Percentiles rank a stretch among this genome's conserved stretches.
These are phyloP conservation scores for Vicia villosa DNA, from an alignment of 306 rosid genomes.

Conservation along the genomic window DNA sequence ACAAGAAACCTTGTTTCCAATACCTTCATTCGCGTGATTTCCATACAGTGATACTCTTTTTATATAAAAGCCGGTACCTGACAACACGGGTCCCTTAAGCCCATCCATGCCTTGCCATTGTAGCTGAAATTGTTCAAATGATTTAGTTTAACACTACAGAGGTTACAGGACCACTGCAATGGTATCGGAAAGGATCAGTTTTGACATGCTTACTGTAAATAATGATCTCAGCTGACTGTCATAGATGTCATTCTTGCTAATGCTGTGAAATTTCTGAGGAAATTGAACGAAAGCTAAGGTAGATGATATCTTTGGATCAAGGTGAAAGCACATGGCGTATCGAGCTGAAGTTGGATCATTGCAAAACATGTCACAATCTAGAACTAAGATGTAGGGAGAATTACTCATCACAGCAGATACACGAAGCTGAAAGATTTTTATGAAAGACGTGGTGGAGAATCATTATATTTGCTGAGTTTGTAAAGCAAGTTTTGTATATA, in stretches of 20 bases:
- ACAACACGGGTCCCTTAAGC: conserved; percentile 60
- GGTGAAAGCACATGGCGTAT: conserved; percentile 76
- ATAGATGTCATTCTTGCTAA: conserved; percentile 64
- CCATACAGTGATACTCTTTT: conserved; percentile 56
- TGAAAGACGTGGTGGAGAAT: background rate
- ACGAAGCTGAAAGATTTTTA: conserved; percentile 52
- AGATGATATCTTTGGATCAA: conserved; percentile 60
- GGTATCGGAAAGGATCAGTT: background rate
- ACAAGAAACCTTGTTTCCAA: conserved; percentile 21
- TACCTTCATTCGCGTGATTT: conserved; percentile 44
- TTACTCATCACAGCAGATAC: conserved; percentile 72
- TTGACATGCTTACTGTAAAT: conserved; percentile 41
- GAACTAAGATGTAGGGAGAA: conserved; percentile 59
- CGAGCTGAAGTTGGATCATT: conserved; percentile 66
- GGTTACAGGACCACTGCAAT: background rate
- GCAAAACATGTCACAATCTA: conserved; percentile 85
- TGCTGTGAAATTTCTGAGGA: conserved; percentile 60
- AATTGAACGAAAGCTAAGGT: conserved; percentile 70
- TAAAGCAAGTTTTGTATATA: conserved; percentile 8
- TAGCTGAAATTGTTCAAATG: conserved; percentile 31
- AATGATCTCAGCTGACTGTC: conserved; percentile 50
- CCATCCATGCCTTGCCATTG: conserved; percentile 62
- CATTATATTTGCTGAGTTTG: conserved; percentile 25
- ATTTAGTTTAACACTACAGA: conserved; percentile 4
- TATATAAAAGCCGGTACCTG: conserved; percentile 62